phyloP scores from a whole-genome alignment of 2,329 filamentous ascomycete species.

The Claviceps paspali region DNA sequence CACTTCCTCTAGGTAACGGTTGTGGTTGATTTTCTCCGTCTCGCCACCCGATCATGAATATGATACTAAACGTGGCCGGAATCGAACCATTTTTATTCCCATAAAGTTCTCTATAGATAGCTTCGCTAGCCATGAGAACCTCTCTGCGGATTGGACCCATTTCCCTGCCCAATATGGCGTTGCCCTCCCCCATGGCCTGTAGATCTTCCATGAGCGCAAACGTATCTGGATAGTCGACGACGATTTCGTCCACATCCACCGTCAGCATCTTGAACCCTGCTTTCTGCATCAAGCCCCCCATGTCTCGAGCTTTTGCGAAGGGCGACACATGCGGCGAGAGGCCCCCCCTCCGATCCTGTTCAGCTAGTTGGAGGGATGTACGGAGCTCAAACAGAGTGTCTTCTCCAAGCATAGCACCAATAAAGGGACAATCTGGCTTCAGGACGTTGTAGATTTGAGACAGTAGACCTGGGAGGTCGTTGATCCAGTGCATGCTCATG shows the following conservation, averaged over 20 bases:
- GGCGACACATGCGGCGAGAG: constrained; percentile 85
- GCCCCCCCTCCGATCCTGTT: constrained; percentile 80
- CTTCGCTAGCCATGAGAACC: constrained; percentile 73
- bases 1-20: constrained; percentile 70
- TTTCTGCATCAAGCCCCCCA: constrained; percentile 72
- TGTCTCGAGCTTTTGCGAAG: constrained; percentile 78
- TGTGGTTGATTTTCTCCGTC: constrained; percentile 63
- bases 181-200: constrained; percentile 91
- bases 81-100: constrained; percentile 63
- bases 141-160: constrained; percentile 65
- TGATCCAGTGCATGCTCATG: constrained; percentile 90
- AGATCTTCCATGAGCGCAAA: constrained; percentile 89
- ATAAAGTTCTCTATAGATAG: constrained; percentile 77
- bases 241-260: constrained; percentile 92
- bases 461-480: constrained; percentile 77
- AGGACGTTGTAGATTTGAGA: constrained; percentile 73
- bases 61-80: constrained; percentile 85
- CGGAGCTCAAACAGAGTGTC: constrained; percentile 89
- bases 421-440: constrained; percentile 81
- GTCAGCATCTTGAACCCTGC: constrained; percentile 93
- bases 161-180: constrained; percentile 75
- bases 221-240: constrained; percentile 82
- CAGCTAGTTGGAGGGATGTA: constrained; percentile 82
- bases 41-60: constrained; percentile 99
- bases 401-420: constrained; percentile 92